phyloP scores from a whole-genome alignment of 169 alveolate genomes.

The Cryptosporidium sp. region DNA sequence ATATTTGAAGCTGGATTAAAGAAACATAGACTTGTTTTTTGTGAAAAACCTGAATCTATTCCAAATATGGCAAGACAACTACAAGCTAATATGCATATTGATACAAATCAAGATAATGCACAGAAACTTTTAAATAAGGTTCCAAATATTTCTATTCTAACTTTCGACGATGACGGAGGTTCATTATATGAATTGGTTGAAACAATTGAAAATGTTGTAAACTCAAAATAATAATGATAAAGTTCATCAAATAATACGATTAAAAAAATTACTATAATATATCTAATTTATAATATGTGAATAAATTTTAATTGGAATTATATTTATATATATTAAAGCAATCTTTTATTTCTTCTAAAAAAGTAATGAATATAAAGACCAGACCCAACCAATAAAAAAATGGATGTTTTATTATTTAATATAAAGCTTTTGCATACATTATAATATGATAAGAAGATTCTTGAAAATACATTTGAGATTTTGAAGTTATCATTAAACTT shows the following conservation, averaged over 20 bases:
- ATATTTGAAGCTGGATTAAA: conserved; percentile 49
- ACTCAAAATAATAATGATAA: background rate
- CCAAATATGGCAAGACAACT: conserved; percentile 64
- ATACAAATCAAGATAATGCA: conserved; percentile 25
- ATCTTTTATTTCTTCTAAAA: background rate
- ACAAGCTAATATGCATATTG: conserved; percentile 70
- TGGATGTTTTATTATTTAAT: background rate
- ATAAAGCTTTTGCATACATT: conserved; percentile 1
- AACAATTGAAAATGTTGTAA: conserved; percentile 6
- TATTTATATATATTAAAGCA: background rate
- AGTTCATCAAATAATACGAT: background rate
- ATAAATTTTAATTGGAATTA: background rate
- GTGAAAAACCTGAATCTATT: conserved; percentile 45
- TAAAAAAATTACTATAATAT: background rate
- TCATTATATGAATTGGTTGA: conserved; percentile 19
- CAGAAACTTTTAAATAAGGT: conserved; percentile 28
- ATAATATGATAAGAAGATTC: background rate
- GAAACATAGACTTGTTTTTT: conserved; percentile 42
- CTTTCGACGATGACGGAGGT: conserved; percentile 8
- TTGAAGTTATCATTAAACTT: background rate
- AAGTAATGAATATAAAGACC: conserved; percentile 30
- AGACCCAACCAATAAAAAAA: conserved; percentile 17
- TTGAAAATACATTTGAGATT: conserved; percentile 7
- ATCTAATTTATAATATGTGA: background rate
- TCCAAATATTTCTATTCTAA: conserved; percentile 26